Conservation (phyloP, 75 land plant species). For the Pinus tabuliformis region DNA sequence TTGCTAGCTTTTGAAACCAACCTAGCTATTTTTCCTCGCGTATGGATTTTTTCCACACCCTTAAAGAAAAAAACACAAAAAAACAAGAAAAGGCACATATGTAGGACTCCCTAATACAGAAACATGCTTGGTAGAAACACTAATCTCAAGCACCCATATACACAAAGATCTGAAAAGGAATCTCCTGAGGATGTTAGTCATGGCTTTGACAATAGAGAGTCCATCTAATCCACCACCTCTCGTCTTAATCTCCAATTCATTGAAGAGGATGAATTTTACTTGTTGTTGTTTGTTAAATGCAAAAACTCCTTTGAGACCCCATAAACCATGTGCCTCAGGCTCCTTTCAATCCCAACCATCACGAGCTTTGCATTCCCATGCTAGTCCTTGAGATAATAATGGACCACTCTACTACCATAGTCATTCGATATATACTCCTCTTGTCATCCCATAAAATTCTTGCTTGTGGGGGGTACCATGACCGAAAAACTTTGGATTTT, state of each 20-base stretch:
- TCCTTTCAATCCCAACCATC: conserved; percentile 83
- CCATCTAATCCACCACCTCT: conserved; percentile 84
- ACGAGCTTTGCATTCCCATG: conserved; percentile 48
- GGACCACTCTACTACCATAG: conserved; percentile 60
- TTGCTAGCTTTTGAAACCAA: not conserved
- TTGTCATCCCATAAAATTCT: conserved; percentile 42
- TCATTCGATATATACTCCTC: conserved; percentile 63
- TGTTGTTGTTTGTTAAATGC: conserved; percentile 11
- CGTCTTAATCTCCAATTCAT: conserved; percentile 61
- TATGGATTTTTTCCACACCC: not conserved
- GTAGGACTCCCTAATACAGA: not conserved
- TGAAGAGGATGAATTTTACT: conserved; percentile 9
- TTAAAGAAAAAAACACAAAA: not conserved
- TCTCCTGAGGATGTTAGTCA: not conserved
- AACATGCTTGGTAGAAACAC: not conserved
- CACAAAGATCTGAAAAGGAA: not conserved
- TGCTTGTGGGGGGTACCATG: too few species aligned
- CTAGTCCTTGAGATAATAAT: conserved; percentile 52
- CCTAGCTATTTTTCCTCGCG: too few species aligned
- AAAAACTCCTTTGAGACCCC: conserved; percentile 24
- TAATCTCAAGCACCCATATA: too few species aligned
- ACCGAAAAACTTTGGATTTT: too few species aligned
- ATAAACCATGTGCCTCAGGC: conserved; percentile 71
- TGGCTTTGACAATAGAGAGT: conserved; percentile 44
- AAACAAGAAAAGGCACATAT: too few species aligned